Conservation (phyloP, 2,329 filamentous ascomycete species). For the Pseudocercospora eumusae region DNA sequence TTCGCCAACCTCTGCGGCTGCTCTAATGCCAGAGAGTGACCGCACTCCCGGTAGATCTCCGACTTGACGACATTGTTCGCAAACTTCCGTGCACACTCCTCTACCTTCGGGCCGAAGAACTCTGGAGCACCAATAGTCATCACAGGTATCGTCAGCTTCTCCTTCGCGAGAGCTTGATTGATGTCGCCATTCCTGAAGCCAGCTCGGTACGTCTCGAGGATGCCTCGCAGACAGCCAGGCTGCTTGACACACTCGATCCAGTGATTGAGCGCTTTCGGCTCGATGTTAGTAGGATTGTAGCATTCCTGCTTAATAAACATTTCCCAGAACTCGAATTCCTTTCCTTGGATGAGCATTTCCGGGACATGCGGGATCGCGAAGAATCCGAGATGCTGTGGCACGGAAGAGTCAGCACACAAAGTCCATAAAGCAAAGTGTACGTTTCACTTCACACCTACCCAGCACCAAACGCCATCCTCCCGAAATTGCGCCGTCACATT, state of each 20-base stretch:
- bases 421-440: too few species aligned
- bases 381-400: constrained; percentile 37
- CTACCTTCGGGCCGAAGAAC: constrained; percentile 40
- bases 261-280: constrained; percentile 39
- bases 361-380: constrained; percentile 43
- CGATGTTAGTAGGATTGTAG: constrained; percentile 43
- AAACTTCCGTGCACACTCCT: constrained; percentile 37
- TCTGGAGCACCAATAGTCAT: constrained; percentile 43
- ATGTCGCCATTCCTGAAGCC: constrained; percentile 40
- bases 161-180: constrained; percentile 35
- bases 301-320: constrained; percentile 47
- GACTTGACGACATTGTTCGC: constrained; percentile 36
- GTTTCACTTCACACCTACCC: too few species aligned
- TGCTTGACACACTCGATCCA: constrained; percentile 40
- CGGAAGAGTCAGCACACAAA: too few species aligned
- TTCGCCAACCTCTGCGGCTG: constrained; percentile 36
- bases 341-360: constrained; percentile 45
- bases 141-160: constrained; percentile 37
- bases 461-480: constrained; percentile 42
- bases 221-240: constrained; percentile 39
- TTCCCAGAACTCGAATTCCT: constrained; percentile 45
- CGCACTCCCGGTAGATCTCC: constrained; percentile 42
- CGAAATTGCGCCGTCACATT: constrained; percentile 39
- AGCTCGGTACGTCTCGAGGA: constrained; percentile 41
- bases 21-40: constrained; percentile 42